These are phyloP conservation scores for Erythrobasidium hasegawianum DNA, from an alignment of 1,284 basidiomycete genomes.

Conservation along the genomic window DNA sequence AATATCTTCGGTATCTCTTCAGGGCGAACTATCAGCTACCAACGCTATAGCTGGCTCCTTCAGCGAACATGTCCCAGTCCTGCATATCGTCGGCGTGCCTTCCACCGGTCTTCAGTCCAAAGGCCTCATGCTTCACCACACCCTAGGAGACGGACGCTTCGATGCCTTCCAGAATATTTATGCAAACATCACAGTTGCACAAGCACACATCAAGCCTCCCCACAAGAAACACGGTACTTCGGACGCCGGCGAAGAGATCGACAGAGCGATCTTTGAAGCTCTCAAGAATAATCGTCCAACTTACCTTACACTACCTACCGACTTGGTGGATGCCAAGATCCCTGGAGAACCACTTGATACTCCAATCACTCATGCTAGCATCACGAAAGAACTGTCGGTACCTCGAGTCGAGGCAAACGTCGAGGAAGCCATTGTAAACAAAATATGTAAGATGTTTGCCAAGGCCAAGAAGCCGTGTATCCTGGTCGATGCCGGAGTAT, in stretches of 20 bases:
- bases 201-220: conserved; percentile 52
- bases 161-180: conserved; percentile 75
- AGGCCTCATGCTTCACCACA: conserved; percentile 49
- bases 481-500: conserved; percentile 82
- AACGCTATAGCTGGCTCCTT: conserved; percentile 53
- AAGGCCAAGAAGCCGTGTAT: conserved; percentile 67
- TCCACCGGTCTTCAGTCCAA: conserved; percentile 49
- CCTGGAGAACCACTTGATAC: conserved; percentile 62
- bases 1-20: too few species aligned
- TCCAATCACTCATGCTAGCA: conserved; percentile 53
- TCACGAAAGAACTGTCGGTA: conserved; percentile 14
- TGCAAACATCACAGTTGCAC: conserved; percentile 68
- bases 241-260: conserved; percentile 66
- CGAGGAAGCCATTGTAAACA: conserved; percentile 68
- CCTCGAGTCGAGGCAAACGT: conserved; percentile 24
- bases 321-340: conserved; percentile 66
- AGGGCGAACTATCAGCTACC: conserved; percentile 11
- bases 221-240: conserved; percentile 43
- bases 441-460: conserved; percentile 64
- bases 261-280: conserved; percentile 70
- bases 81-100: conserved; percentile 87
- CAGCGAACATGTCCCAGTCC: conserved; percentile 83
- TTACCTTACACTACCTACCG: conserved; percentile 82
- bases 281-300: conserved; percentile 54
- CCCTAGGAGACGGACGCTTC: conserved; percentile 71